These are phyloP conservation scores for Closterium sp. DNA, from an alignment of 139 green algal species.

Conservation along the genomic window DNA sequence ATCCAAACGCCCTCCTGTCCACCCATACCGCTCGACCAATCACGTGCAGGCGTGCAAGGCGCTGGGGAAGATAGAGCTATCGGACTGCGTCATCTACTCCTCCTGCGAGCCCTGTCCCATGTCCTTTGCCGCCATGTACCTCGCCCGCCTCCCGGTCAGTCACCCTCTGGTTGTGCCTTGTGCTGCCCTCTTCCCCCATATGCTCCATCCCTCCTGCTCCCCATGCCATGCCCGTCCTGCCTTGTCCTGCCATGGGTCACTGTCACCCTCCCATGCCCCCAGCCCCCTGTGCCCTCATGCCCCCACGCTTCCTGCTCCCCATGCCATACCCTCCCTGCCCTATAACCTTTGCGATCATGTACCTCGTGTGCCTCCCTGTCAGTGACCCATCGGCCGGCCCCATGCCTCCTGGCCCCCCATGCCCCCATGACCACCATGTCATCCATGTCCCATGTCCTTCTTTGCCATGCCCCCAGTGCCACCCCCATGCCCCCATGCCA, in stretches of 20 bases:
- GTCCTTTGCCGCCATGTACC: slow-evolving; percentile 55
- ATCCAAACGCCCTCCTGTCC: neutral
- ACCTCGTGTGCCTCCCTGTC: slow-evolving; percentile 42
- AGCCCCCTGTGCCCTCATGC: too few species aligned
- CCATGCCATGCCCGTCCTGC: too few species aligned
- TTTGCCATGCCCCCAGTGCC: neutral
- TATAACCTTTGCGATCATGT: slow-evolving; percentile 54
- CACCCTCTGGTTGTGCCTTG: neutral
- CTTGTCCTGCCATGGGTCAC: too few species aligned
- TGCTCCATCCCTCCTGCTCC: too few species aligned
- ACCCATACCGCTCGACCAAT: neutral
- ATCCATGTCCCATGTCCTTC: too few species aligned
- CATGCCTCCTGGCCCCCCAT: too few species aligned
- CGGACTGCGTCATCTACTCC: slow-evolving; percentile 54
- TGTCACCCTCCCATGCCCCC: too few species aligned
- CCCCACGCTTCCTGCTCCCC: too few species aligned
- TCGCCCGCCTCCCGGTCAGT: slow-evolving; percentile 41
- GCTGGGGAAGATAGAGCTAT: slow-evolving; percentile 47
- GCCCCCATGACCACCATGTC: too few species aligned
- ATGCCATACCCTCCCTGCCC: slow-evolving; percentile 31
- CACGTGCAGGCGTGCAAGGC: slow-evolving; percentile 45
- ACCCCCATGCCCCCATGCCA: slow-evolving; percentile 44
- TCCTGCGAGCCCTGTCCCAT: slow-evolving; percentile 55
- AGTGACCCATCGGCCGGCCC: neutral
- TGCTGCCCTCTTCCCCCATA: too few species aligned